Evolutionary conservation across 2,329 filamentous ascomycete species (phyloP).

Genomic region (Hortaea werneckii): DNA sequence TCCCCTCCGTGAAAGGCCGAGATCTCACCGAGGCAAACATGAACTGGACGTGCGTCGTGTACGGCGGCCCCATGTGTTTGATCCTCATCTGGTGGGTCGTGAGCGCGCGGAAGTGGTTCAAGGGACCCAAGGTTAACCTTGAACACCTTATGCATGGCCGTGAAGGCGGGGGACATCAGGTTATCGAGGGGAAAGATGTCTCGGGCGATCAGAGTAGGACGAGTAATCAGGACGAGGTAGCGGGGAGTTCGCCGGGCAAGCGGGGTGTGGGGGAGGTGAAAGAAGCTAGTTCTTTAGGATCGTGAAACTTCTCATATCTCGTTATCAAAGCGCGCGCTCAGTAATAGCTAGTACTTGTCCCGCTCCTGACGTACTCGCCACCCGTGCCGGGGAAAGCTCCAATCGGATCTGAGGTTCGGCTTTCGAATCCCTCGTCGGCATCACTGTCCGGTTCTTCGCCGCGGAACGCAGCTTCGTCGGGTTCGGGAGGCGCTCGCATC

Average conservation of each 20-base stretch:
- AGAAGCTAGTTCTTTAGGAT: no score
- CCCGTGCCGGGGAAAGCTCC: constrained; percentile 44
- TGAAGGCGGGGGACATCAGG: constrained; percentile 1
- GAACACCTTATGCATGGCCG: constrained; percentile 34
- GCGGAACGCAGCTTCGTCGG: constrained; percentile 26
- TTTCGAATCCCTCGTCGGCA: constrained; percentile 27
- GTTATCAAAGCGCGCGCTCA: constrained; percentile 1
- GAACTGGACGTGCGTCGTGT: constrained; percentile 62
- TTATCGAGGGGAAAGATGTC: constrained; percentile 11
- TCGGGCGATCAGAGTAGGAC: neutral
- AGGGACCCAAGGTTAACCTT: constrained; percentile 58
- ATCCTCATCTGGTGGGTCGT: constrained; percentile 52
- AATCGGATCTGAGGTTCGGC: constrained; percentile 23
- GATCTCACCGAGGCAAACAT: constrained; percentile 46
- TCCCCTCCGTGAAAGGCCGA: constrained; percentile 48
- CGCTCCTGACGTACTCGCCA: constrained; percentile 18
- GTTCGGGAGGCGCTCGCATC: constrained; percentile 48
- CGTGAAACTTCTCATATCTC: no score
- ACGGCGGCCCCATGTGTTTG: constrained; percentile 50
- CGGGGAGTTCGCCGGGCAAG: no score
- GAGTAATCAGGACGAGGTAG: neutral
- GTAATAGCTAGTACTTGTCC: constrained; percentile 22
- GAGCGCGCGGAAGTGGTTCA: constrained; percentile 58
- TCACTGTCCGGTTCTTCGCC: constrained; percentile 39
- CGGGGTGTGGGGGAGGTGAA: no score